Evolutionary conservation across 495 filamentous ascomycete species (phyloP).

Genomic region (Neohortaea acidophila): DNA sequence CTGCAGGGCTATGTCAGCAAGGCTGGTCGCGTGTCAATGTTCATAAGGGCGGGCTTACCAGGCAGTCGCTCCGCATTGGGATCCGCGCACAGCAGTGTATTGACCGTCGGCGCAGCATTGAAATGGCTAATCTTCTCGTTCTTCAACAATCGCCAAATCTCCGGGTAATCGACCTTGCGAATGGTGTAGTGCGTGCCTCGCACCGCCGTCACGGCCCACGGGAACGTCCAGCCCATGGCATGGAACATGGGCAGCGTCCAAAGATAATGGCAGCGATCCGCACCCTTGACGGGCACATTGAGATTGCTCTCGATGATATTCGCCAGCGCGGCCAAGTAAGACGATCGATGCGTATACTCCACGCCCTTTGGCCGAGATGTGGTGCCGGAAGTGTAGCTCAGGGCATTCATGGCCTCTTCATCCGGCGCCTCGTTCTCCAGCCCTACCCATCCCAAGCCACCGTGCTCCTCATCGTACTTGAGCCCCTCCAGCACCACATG

Average conservation of each 20-base stretch:
- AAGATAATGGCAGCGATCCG: constrained; percentile 60
- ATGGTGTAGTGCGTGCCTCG: constrained; percentile 90
- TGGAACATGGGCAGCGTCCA: constrained; percentile 98
- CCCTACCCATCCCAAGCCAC: constrained; percentile 58
- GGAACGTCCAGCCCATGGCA: constrained; percentile 46
- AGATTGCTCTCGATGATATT: constrained; percentile 83
- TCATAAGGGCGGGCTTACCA: constrained; percentile 3
- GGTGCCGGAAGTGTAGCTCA: constrained; percentile 86
- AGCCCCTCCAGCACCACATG: constrained; percentile 70
- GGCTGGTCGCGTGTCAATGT: neutral
- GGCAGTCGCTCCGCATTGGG: constrained; percentile 53
- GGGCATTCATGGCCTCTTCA: constrained; percentile 70
- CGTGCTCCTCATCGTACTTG: constrained; percentile 45
- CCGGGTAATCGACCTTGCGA: constrained; percentile 82
- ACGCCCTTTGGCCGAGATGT: constrained; percentile 89
- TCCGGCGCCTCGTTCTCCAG: constrained; percentile 49
- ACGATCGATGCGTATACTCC: constrained; percentile 75
- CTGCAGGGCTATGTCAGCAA: constrained; percentile 1
- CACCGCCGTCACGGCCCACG: constrained; percentile 60
- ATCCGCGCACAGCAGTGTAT: constrained; percentile 73
- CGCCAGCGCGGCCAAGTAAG: constrained; percentile 67
- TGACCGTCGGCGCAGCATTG: constrained; percentile 91
- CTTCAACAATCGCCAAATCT: constrained; percentile 80
- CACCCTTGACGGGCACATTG: constrained; percentile 38
- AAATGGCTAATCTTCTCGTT: constrained; percentile 81